phyloP scores from a whole-genome alignment of 805 yeast species.

The Saccharomycopsis oosterbeekiorum region DNA sequence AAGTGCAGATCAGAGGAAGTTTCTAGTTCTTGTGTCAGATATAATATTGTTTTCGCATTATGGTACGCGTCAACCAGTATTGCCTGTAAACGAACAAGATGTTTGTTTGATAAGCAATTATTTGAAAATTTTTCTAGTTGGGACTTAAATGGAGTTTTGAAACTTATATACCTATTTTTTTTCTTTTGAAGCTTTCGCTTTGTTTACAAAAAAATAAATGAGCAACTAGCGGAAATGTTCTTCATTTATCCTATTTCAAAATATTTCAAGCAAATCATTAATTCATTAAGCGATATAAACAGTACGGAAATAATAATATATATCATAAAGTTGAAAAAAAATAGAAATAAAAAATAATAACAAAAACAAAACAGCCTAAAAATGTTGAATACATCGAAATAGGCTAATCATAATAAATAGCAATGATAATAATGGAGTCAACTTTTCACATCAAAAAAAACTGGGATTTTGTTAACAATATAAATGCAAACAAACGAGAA shows the following conservation, averaged over 20 bases:
- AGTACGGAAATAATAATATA: not conserved
- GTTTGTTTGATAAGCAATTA: not conserved
- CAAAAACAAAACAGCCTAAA: too few species aligned
- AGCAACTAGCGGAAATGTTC: too few species aligned
- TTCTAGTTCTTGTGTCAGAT: too few species aligned
- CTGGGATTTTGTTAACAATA: not conserved
- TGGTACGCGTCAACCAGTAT: too few species aligned
- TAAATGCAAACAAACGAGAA: not conserved
- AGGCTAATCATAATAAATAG: too few species aligned
- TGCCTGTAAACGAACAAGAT: too few species aligned
- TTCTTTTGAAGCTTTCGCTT: not conserved
- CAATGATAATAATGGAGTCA: not conserved
- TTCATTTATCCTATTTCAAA: not conserved
- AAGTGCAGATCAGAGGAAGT: too few species aligned
- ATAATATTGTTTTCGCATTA: too few species aligned
- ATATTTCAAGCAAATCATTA: not conserved
- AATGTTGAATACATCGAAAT: too few species aligned
- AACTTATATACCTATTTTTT: not conserved
- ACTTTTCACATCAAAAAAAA: too few species aligned
- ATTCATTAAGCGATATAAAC: not conserved
- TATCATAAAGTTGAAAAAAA: not conserved
- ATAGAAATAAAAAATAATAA: not conserved
- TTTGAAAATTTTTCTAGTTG: not conserved
- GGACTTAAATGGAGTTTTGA: too few species aligned
- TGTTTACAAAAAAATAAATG: not conserved